Conservation (phyloP, 768 basidiomycete genomes). For the Cystofilobasidium capitatum region DNA sequence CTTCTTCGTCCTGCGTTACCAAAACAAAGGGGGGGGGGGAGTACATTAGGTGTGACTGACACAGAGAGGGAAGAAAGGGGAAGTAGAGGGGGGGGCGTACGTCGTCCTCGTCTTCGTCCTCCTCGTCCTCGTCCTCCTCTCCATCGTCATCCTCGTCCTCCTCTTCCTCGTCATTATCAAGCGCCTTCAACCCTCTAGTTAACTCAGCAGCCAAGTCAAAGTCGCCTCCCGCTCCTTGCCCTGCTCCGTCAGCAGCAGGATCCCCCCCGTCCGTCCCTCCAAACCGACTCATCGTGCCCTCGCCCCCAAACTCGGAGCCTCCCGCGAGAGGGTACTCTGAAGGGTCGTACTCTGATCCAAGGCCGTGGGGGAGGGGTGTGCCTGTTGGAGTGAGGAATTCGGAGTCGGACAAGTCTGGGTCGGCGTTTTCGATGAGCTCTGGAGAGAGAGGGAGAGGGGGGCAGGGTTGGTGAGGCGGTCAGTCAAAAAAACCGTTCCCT, state of each 20-base stretch:
- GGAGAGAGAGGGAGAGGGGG: too few relatives aligned
- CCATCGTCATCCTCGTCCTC: slow-evolving; percentile 54
- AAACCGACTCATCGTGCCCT: neutral
- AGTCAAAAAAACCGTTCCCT: too few relatives aligned
- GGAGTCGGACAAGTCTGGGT: slow-evolving; percentile 80
- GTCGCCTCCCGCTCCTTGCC: slow-evolving; percentile 21
- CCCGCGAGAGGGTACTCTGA: neutral
- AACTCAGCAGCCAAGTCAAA: slow-evolving; percentile 25
- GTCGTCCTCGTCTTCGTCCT: slow-evolving; percentile 73
- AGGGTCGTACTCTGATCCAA: neutral
- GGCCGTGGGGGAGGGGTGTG: neutral
- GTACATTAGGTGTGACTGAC: neutral
- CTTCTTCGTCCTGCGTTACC: slow-evolving; percentile 41
- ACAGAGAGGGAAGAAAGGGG: neutral
- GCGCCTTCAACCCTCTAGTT: slow-evolving; percentile 18
- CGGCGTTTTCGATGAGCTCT: slow-evolving; percentile 83
- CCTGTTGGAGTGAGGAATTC: slow-evolving; percentile 47
- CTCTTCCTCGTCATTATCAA: slow-evolving; percentile 41
- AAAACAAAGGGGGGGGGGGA: neutral
- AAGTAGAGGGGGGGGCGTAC: slow-evolving; percentile 40
- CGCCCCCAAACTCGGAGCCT: slow-evolving; percentile 22
- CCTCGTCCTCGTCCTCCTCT: slow-evolving; percentile 46
- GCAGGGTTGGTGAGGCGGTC: neutral
- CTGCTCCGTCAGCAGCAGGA: slow-evolving; percentile 49
- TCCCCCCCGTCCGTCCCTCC: slow-evolving; percentile 40